Conservation (phyloP, 352 stramenopile species). For the Pelagophyceae sp. region DNA sequence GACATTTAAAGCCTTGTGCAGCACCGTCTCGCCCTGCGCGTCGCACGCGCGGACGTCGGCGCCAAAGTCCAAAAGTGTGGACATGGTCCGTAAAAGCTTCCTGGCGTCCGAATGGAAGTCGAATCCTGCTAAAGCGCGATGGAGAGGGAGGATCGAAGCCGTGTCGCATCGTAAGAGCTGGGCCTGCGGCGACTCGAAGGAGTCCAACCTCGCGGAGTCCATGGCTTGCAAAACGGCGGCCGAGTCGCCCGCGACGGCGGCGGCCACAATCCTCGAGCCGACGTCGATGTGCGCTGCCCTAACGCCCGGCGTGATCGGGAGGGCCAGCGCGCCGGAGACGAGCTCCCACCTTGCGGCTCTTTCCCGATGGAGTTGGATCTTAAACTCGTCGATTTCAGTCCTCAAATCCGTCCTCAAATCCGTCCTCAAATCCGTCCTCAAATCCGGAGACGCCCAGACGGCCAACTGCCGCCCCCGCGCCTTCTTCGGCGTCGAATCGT, state of each 20-base stretch:
- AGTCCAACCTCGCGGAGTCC: neutral
- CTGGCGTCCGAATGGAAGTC: constrained; percentile 19
- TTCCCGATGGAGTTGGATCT: neutral
- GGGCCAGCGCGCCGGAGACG: neutral
- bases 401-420: neutral
- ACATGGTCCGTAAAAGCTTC: neutral
- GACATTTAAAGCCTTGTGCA: constrained; percentile 26
- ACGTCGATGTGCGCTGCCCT: neutral
- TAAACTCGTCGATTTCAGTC: neutral
- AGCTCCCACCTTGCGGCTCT: neutral
- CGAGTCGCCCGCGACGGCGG: neutral
- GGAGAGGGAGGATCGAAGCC: constrained; percentile 17
- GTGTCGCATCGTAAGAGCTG: neutral
- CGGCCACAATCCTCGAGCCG: neutral
- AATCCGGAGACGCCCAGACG: no score
- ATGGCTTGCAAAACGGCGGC: neutral
- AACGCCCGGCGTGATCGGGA: neutral
- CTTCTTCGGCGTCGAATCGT: neutral
- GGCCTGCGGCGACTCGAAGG: neutral
- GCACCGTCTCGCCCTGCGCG: constrained; percentile 18
- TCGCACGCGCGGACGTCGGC: constrained; percentile 20
- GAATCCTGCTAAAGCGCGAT: constrained; percentile 20
- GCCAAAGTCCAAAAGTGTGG: constrained; percentile 8
- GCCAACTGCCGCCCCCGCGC: no score
- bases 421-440: neutral